Evolutionary conservation across 306 rosid species (phyloP), one percentile per base, ranked within the genome.

Genomic region (Carpinus fangiana): DNA sequence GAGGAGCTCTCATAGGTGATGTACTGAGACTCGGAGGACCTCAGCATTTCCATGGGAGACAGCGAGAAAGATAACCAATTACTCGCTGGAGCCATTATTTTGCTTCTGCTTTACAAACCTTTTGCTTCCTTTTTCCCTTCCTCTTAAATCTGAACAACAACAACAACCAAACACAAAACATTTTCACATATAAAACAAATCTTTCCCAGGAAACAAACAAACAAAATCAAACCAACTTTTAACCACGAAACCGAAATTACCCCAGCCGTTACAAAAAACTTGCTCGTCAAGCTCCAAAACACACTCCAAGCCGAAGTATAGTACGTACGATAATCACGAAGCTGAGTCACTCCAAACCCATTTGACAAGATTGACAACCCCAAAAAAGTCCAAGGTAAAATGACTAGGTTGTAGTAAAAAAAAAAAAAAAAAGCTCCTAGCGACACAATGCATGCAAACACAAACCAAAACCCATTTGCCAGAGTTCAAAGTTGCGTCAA

Each of bases 41-140:
- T 80, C 68, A 89, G 78, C 97, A 93, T 87, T 87, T 96, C 98
- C 87, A 91, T 86, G 3, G 99, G 97, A 17, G 98, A 90, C 57
- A 93, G 73, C 1, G 98, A 93, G 85, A 93, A 96, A 8, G 99
- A 93, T 8, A 96, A 71, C 99, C 99, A 96, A 78, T 91, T 93
- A 43, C 87, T 90, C 17, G 90, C 81, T 43, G 93, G 97, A 78
- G 93, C 98, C 99, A 92, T 91, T 55, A 17, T 46, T 11, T 11
- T 28, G 14, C 4, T 70, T 64, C 17, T 23, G 20, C 71, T 26
- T 46, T 14, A 20, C 55, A 17, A 21, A 26, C 45, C 78, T 62
- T 34, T 34, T 46, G 31, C 12, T 46, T 34, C 8, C 52, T 41
- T 3, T 18, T 38, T 16, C 48, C 5, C 50, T 38, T 74, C 72